Evolutionary conservation across 1,284 basidiomycete genomes (phyloP).

Genomic region (Schizopora paradoxa): DNA sequence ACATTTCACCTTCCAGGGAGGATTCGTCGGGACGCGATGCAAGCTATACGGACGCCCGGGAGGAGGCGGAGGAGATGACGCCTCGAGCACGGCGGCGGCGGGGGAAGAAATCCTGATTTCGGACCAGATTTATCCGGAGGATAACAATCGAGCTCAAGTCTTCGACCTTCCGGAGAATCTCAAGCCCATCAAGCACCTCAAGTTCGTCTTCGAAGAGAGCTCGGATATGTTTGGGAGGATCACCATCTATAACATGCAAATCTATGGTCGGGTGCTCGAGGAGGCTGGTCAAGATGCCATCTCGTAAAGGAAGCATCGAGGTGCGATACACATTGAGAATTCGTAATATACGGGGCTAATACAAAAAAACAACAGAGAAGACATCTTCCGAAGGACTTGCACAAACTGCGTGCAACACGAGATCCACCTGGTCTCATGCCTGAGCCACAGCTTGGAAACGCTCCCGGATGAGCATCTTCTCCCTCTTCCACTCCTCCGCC

Average conservation of each 20-base stretch:
- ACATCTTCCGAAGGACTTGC: no score
- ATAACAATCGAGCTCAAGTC: constrained; percentile 64
- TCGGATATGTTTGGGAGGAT: constrained; percentile 77
- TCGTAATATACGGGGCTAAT: no score
- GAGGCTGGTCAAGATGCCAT: no score
- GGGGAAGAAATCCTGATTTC: constrained; percentile 16
- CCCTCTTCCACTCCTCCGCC: no score
- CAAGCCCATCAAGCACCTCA: constrained; percentile 31
- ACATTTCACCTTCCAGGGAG: constrained; percentile 74
- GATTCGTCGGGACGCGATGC: constrained; percentile 70
- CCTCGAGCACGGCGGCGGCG: constrained; percentile 22
- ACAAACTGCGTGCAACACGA: no score
- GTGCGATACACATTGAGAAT: no score
- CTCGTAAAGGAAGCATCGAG: no score
- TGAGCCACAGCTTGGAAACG: no score
- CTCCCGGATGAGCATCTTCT: no score
- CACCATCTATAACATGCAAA: constrained; percentile 59
- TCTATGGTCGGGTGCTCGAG: constrained; percentile 47
- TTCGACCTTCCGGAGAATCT: constrained; percentile 44
- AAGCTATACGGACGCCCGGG: no score
- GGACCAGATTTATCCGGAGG: constrained; percentile 56
- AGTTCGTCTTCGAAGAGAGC: constrained; percentile 68
- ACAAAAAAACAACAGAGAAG: no score
- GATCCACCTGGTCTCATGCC: no score
- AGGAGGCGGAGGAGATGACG: constrained; percentile 36